phyloP scores from a whole-genome alignment of 2,329 filamentous ascomycete species.

The Esteya vermicola region DNA sequence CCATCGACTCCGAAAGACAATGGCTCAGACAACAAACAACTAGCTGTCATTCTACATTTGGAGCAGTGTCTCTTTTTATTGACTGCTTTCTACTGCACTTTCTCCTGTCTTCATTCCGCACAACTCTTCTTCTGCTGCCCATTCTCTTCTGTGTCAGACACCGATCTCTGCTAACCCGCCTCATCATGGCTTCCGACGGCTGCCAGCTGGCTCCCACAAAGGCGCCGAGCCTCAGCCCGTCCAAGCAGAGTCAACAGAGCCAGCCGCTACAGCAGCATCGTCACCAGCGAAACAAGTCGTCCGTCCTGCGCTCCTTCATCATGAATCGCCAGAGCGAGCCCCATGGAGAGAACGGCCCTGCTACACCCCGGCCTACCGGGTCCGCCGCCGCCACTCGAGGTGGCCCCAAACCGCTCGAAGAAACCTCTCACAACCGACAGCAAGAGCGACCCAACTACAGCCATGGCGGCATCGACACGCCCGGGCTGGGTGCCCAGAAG shows the following conservation, averaged over 20 bases:
- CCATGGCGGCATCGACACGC: not conserved
- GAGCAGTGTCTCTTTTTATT: not conserved
- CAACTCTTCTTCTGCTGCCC: too few relatives aligned
- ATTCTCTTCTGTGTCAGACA: too few relatives aligned
- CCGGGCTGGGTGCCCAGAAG: too few relatives aligned
- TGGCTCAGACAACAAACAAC: too few relatives aligned
- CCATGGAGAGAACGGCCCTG: conserved; percentile 21
- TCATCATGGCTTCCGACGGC: conserved; percentile 10
- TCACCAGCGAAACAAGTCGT: conserved; percentile 32
- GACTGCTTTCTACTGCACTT: not conserved
- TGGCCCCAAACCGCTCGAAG: conserved; percentile 28
- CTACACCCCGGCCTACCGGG: conserved; percentile 10
- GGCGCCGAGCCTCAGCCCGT: too few relatives aligned
- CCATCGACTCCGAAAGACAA: too few relatives aligned
- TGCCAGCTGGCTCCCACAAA: too few relatives aligned
- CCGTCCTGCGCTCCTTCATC: conserved; percentile 34
- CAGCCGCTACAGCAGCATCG: not conserved
- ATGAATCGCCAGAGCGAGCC: conserved; percentile 33
- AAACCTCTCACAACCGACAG: conserved; percentile 41
- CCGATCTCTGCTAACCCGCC: not conserved
- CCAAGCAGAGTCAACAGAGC: not conserved
- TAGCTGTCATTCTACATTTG: not conserved
- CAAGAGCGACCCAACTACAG: conserved; percentile 21
- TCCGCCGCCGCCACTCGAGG: not conserved
- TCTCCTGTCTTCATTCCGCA: too few relatives aligned